Conservation (phyloP, 2,329 filamentous ascomycete genomes). For the Sphaerulina vaccinii region DNA sequence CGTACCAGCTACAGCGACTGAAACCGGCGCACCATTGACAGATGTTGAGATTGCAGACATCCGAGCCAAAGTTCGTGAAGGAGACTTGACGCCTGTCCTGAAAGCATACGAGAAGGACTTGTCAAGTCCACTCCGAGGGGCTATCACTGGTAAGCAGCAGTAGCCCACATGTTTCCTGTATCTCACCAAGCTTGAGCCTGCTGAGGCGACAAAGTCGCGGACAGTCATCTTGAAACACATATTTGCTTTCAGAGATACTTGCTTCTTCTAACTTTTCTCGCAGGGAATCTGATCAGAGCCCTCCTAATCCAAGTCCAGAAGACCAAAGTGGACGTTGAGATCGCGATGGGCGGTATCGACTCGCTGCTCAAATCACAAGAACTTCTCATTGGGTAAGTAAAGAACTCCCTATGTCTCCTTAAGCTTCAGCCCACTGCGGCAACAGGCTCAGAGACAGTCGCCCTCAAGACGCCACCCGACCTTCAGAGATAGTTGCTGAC, state of each 20-base stretch:
- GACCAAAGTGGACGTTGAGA: constrained; percentile 96
- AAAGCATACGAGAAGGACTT: constrained; percentile 89
- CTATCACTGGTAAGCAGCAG: too few species aligned
- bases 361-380: constrained; percentile 93
- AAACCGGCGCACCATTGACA: constrained; percentile 50
- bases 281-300: constrained; percentile 83
- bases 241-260: too few species aligned
- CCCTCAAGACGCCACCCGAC: too few species aligned
- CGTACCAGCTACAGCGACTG: constrained; percentile 63
- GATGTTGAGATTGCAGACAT: constrained; percentile 73
- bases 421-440: too few species aligned
- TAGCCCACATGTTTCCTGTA: too few species aligned
- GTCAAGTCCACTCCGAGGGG: constrained; percentile 75
- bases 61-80: constrained; percentile 77
- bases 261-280: too few species aligned
- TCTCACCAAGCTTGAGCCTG: too few species aligned
- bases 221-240: too few species aligned
- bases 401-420: too few species aligned
- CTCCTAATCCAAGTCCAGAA: constrained; percentile 97
- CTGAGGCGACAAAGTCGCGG: too few species aligned
- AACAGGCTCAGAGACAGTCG: too few species aligned
- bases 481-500: too few species aligned
- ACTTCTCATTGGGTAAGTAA: constrained; percentile 93
- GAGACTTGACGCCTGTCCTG: constrained; percentile 88
- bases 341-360: constrained; percentile 94